Evolutionary conservation across 2,329 filamentous ascomycete species (phyloP).

Genomic region (Emericellopsis cladophorae): DNA sequence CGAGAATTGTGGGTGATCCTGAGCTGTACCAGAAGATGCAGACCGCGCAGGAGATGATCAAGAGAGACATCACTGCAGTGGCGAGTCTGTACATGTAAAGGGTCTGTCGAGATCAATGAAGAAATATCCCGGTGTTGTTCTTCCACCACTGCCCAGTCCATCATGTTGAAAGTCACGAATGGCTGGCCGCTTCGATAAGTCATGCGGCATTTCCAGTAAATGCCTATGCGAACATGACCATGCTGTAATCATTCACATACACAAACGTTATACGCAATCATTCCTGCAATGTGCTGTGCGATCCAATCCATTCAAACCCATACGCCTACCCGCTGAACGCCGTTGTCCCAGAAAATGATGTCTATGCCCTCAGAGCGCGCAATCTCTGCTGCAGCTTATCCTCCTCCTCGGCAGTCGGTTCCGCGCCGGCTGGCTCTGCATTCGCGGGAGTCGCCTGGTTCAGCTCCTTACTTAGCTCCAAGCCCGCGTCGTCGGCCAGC

Average conservation of each 20-base stretch:
- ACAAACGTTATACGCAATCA: no score
- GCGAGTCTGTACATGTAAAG: slow-evolving; percentile 74
- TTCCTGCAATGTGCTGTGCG: no score
- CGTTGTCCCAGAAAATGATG: no score
- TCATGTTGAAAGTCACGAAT: no score
- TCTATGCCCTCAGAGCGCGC: slow-evolving; percentile 38
- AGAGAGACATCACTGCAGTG: slow-evolving; percentile 85
- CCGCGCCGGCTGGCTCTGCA: slow-evolving; percentile 44
- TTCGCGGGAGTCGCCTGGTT: slow-evolving; percentile 40
- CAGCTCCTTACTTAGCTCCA: slow-evolving; percentile 70
- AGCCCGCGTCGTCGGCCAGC: slow-evolving; percentile 76
- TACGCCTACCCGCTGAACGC: background rate
- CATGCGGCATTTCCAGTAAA: no score
- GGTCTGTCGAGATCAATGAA: background rate
- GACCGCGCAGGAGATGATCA: slow-evolving; percentile 93
- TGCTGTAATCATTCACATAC: no score
- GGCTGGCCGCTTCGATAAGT: no score
- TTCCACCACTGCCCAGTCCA: no score
- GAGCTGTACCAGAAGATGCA: slow-evolving; percentile 94
- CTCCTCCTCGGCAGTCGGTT: slow-evolving; percentile 67
- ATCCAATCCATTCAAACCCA: background rate
- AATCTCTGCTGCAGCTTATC: slow-evolving; percentile 56
- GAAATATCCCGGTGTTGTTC: background rate
- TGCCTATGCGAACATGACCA: no score
- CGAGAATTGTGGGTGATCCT: slow-evolving; percentile 88